phyloP scores from a whole-genome alignment of 352 stramenopile species.

The Globisporangium radiosum region DNA sequence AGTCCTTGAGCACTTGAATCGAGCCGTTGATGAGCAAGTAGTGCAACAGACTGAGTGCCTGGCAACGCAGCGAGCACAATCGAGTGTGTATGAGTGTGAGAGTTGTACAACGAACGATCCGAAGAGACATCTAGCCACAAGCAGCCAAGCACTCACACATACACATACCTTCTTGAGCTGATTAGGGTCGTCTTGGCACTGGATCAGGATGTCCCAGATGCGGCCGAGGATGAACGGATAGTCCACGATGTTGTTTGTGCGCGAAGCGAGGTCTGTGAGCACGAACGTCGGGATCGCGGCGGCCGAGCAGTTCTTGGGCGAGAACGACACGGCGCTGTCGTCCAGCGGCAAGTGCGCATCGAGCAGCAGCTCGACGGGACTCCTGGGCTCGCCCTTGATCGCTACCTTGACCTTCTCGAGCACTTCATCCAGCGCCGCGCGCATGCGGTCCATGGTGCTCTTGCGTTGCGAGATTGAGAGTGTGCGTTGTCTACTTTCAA shows the following conservation, averaged over 20 bases:
- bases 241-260: slow-evolving; percentile 69
- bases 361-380: slow-evolving; percentile 52
- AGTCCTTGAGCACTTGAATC: slow-evolving; percentile 59
- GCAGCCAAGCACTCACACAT: neutral
- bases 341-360: slow-evolving; percentile 55
- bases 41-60: slow-evolving; percentile 53
- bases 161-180: slow-evolving; percentile 49
- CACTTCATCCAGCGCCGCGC: slow-evolving; percentile 50
- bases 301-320: slow-evolving; percentile 23
- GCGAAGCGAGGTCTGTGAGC: slow-evolving; percentile 54
- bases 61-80: neutral
- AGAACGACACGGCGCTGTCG: slow-evolving; percentile 40
- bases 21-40: slow-evolving; percentile 68
- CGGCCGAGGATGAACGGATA: slow-evolving; percentile 64
- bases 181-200: slow-evolving; percentile 40
- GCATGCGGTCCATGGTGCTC: slow-evolving; percentile 43
- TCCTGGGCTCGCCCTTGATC: slow-evolving; percentile 48
- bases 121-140: neutral
- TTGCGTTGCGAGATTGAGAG: neutral
- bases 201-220: slow-evolving; percentile 64
- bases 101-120: no score
- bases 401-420: slow-evolving; percentile 55
- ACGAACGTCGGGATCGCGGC: slow-evolving; percentile 41
- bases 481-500: no score
- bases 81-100: no score